Conservation (phyloP, 2,329 filamentous ascomycete genomes). For the Botrytis pseudocinerea region DNA sequence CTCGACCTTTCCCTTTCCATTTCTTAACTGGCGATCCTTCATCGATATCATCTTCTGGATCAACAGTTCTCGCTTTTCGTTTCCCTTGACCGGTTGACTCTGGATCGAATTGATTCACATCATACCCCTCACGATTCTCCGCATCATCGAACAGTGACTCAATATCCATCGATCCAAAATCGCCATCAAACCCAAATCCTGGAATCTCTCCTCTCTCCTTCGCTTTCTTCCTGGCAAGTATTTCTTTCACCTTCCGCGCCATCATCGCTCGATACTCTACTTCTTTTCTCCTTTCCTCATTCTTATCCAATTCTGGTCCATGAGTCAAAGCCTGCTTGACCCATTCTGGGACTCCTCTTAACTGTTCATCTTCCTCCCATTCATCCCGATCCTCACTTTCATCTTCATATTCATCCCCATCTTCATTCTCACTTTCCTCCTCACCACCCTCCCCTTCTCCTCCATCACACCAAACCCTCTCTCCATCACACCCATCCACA, state of each 20-base stretch:
- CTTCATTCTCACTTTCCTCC: not conserved
- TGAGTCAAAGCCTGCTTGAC: slow-evolving; percentile 13
- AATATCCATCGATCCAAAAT: not conserved
- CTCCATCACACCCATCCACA: not conserved
- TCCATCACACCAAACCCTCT: not conserved
- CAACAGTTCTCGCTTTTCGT: not conserved
- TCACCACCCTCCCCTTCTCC: not conserved
- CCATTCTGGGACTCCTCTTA: not conserved
- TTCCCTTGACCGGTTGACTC: not conserved
- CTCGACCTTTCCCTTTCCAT: slow-evolving; percentile 17
- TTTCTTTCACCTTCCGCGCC: not conserved
- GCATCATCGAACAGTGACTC: not conserved
- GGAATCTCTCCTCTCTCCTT: slow-evolving; percentile 1
- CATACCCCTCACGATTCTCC: accelerated
- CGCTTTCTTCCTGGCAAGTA: not conserved
- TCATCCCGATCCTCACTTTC: not conserved
- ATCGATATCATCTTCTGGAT: not conserved
- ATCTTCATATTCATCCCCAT: not conserved
- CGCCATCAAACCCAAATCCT: not conserved
- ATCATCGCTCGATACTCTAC: not conserved
- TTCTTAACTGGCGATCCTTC: not conserved
- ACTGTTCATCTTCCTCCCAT: not conserved
- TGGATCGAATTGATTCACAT: not conserved
- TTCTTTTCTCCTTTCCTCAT: slow-evolving; percentile 1
- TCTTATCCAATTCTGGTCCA: slow-evolving; percentile 11